Evolutionary conservation across 129 eudicot genomes (phyloP).

Genomic region (Escallonia herrerae): DNA sequence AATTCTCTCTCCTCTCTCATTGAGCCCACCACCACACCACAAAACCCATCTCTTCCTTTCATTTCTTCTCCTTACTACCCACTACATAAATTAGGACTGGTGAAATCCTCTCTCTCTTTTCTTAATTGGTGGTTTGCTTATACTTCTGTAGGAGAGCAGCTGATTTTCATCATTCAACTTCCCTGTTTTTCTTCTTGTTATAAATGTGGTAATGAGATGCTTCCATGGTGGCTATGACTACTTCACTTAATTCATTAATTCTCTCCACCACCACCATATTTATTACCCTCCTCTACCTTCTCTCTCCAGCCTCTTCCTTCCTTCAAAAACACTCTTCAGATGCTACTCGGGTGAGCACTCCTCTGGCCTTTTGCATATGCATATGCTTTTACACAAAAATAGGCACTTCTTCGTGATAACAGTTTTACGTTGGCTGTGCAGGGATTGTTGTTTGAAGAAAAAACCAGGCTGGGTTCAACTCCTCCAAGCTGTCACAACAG

Average conservation of each 20-base stretch:
- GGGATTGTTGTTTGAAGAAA: constrained; percentile 38
- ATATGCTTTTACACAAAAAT: background rate
- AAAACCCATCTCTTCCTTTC: background rate
- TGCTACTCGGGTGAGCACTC: constrained; percentile 30
- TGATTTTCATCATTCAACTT: background rate
- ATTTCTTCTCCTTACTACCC: background rate
- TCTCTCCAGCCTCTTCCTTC: constrained; percentile 24
- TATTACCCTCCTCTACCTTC: constrained; percentile 23
- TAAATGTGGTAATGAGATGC: constrained; percentile 20
- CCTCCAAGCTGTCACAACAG: constrained; percentile 64
- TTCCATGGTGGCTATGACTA: constrained; percentile 30
- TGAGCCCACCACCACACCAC: no score
- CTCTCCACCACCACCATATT: constrained; percentile 7
- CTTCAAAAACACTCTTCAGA: constrained; percentile 10
- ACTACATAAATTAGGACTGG: background rate
- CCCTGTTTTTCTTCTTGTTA: background rate
- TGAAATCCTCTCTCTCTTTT: background rate
- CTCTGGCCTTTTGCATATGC: background rate
- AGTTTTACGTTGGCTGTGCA: background rate
- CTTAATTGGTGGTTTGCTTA: background rate
- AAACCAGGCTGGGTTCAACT: constrained; percentile 50
- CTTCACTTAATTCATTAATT: constrained; percentile 11
- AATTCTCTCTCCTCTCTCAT: background rate
- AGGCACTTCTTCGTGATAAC: no score
- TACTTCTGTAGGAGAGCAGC: background rate